Evolutionary conservation across 2,329 filamentous ascomycete species (phyloP).

Genomic region (Tolypocladium sp.): DNA sequence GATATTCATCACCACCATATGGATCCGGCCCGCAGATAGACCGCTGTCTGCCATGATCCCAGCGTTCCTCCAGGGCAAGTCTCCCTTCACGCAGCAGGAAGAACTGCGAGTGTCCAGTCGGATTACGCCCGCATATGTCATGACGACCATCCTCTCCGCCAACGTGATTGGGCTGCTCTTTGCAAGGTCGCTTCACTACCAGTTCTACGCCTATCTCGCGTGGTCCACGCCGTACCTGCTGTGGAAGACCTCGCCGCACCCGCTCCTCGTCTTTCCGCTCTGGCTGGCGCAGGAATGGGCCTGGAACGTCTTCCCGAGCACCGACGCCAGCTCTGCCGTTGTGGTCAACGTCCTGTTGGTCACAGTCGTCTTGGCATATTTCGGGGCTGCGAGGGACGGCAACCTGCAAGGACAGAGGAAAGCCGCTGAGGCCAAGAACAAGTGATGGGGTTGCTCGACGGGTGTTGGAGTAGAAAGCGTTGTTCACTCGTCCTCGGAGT

Average conservation of each 20-base stretch:
- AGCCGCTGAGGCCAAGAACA: constrained; percentile 17
- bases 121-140: constrained; percentile 63
- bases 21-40: constrained; percentile 61
- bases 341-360: constrained; percentile 64
- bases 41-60: constrained; percentile 44
- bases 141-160: constrained; percentile 68
- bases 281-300: constrained; percentile 83
- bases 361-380: constrained; percentile 56
- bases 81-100: constrained; percentile 39
- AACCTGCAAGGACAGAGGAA: not conserved
- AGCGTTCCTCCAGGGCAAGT: constrained; percentile 29
- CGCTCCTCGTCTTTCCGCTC: constrained; percentile 54
- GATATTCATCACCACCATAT: constrained; percentile 57
- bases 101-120: constrained; percentile 47
- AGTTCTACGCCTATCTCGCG: constrained; percentile 86
- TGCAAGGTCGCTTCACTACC: constrained; percentile 84
- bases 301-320: constrained; percentile 91
- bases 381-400: constrained; percentile 31
- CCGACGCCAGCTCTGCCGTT: constrained; percentile 39
- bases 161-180: constrained; percentile 75
- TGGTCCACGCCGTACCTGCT: constrained; percentile 84
- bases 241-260: constrained; percentile 66
- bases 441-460: constrained; percentile 14
- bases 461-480: not conserved
- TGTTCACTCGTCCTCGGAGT: constrained; percentile 59